Percentiles rank a stretch among this genome's conserved stretches.
Conservation (phyloP, 805 yeast species). For the Suhomyces emberorum region DNA sequence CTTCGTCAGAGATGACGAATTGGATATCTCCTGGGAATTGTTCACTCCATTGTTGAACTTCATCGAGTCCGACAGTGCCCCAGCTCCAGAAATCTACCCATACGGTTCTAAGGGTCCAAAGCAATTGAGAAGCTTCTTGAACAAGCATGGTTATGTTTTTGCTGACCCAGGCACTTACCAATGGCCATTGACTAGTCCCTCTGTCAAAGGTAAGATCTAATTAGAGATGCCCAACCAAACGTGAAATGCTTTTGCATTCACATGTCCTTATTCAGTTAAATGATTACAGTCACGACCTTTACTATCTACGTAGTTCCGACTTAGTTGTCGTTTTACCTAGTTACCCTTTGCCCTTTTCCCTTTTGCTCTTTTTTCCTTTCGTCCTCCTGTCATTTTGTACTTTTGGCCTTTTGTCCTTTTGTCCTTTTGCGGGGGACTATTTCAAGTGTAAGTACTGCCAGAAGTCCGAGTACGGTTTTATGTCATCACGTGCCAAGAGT, state of each 20-base stretch:
- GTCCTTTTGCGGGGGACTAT: too few species aligned
- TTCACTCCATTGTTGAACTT: conserved; percentile 87
- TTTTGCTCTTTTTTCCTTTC: too few species aligned
- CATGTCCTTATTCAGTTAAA: too few species aligned
- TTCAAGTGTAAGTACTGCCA: too few species aligned
- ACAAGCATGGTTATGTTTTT: conserved; percentile 69
- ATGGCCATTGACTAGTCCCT: conserved; percentile 82
- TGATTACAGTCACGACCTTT: too few species aligned
- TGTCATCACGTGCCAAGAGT: too few species aligned
- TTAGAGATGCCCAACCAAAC: neutral
- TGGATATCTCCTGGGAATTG: conserved; percentile 87
- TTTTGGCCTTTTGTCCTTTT: too few species aligned
- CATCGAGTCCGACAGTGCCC: conserved; percentile 70
- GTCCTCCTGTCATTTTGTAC: too few species aligned
- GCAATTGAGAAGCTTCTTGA: conserved; percentile 57
- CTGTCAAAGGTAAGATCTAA: conserved; percentile 27
- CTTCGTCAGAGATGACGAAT: conserved; percentile 96
- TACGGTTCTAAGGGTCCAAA: conserved; percentile 93
- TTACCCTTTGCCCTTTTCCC: too few species aligned
- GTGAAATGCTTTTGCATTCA: neutral
- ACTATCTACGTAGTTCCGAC: too few species aligned
- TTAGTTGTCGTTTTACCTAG: too few species aligned
- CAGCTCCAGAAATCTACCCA: conserved; percentile 66
- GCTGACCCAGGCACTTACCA: conserved; percentile 65
- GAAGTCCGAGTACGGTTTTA: too few species aligned